A percentile compares a stretch with the other conserved stretches of the same genome.
These are phyloP conservation scores for Aspergillus flavus DNA, from an alignment of 2,329 filamentous ascomycete genomes.

Conservation along the genomic window DNA sequence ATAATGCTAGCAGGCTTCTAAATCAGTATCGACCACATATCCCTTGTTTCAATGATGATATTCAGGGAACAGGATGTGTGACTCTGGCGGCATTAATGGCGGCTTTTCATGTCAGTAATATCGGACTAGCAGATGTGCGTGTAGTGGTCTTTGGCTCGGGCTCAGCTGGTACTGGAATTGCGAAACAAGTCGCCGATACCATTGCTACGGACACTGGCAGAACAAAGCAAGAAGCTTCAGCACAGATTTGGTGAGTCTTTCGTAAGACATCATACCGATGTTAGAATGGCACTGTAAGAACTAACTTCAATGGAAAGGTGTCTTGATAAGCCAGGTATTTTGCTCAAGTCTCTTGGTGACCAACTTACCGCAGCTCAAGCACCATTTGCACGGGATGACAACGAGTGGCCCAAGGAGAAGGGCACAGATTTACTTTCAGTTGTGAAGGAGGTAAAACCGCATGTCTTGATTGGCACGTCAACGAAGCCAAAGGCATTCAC, in stretches of 20 bases:
- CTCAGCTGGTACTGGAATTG: slow-evolving; percentile 81
- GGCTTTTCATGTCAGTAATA: slow-evolving; percentile 68
- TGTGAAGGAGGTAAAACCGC: slow-evolving; percentile 71
- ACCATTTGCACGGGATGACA: slow-evolving; percentile 65
- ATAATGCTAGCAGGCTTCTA: slow-evolving; percentile 74
- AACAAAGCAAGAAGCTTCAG: slow-evolving; percentile 71
- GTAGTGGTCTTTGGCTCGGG: slow-evolving; percentile 80
- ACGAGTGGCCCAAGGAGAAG: slow-evolving; percentile 62
- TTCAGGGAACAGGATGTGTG: slow-evolving; percentile 86
- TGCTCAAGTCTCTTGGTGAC: slow-evolving; percentile 65
- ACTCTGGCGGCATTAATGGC: slow-evolving; percentile 82
- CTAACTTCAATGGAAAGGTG: slow-evolving; percentile 55
- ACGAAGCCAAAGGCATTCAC: slow-evolving; percentile 78
- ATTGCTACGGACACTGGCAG: slow-evolving; percentile 70
- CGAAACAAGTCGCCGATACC: slow-evolving; percentile 79
- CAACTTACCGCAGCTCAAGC: slow-evolving; percentile 68
- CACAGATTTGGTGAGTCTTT: slow-evolving; percentile 70
- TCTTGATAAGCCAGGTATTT: slow-evolving; percentile 77
- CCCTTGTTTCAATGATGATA: slow-evolving; percentile 88
- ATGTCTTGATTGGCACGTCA: slow-evolving; percentile 82
- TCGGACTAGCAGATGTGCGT: slow-evolving; percentile 68
- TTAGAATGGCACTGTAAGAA: background rate
- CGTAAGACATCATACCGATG: background rate
- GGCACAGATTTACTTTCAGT: slow-evolving; percentile 65
- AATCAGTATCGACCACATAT: slow-evolving; percentile 74